These are phyloP conservation scores for Oryza meridionalis DNA, from an alignment of 176 grass and related monocot species.

Conservation along the genomic window DNA sequence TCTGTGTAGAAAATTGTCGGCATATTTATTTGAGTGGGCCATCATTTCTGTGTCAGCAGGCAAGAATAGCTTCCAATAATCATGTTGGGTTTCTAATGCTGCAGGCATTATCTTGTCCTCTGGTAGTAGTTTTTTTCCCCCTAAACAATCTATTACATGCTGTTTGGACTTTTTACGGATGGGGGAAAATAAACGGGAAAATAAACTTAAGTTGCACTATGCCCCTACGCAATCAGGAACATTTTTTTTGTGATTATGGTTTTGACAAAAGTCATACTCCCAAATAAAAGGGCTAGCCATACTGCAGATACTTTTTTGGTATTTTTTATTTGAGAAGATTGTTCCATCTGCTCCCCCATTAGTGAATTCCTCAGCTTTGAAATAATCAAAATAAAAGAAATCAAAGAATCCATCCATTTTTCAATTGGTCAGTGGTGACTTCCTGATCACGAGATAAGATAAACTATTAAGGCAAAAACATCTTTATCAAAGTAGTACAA, in stretches of 20 bases:
- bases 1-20: not conserved
- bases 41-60: not conserved
- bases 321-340: not conserved
- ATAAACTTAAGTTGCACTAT: not conserved
- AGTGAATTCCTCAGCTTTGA: not conserved
- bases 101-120: not conserved
- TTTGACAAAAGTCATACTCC: not conserved
- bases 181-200: not conserved
- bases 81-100: not conserved
- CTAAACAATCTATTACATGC: not conserved
- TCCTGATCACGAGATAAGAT: not conserved
- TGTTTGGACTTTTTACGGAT: too few relatives aligned
- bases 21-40: conserved; percentile 1
- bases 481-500: conserved; percentile 21
- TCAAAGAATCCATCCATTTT: not conserved
- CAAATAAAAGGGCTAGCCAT: not conserved
- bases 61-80: not conserved
- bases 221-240: not conserved
- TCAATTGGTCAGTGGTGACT: not conserved
- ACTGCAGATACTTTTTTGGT: not conserved
- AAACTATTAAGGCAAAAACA: not conserved
- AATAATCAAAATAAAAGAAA: not conserved
- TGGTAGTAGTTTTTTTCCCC: too few relatives aligned
- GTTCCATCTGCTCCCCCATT: not conserved
- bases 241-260: not conserved